Conservation (phyloP, 2,329 filamentous ascomycete genomes). For the Scytalidium lignicola region DNA sequence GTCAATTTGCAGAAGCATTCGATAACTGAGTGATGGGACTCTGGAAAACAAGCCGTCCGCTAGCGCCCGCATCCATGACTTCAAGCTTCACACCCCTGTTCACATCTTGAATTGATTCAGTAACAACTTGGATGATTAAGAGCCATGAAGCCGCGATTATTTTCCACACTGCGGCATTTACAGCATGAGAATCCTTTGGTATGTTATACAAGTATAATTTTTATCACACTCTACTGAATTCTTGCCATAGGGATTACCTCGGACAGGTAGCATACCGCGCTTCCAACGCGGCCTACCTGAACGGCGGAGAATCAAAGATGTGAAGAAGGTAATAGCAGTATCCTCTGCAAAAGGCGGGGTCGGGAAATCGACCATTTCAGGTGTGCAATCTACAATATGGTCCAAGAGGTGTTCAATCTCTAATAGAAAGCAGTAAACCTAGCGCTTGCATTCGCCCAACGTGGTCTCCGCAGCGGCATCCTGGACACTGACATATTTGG, state of each 20-base stretch:
- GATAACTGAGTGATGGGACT: no score
- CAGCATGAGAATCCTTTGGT: slow-evolving; percentile 88
- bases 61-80: slow-evolving; percentile 12
- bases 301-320: slow-evolving; percentile 73
- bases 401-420: not conserved
- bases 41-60: not conserved
- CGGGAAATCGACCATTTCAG: slow-evolving; percentile 89
- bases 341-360: slow-evolving; percentile 98
- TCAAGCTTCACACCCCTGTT: not conserved
- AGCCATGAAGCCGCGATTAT: slow-evolving; percentile 34
- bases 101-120: not conserved
- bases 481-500: slow-evolving; percentile 97
- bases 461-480: slow-evolving; percentile 78
- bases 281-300: slow-evolving; percentile 79
- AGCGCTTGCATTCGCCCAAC: slow-evolving; percentile 77
- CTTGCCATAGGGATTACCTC: slow-evolving; percentile 68
- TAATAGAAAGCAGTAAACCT: slow-evolving; percentile 60
- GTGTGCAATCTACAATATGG: slow-evolving; percentile 37
- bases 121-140: not conserved
- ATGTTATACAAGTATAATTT: slow-evolving; percentile 22
- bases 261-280: slow-evolving; percentile 67
- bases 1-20: no score
- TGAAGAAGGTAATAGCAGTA: slow-evolving; percentile 90
- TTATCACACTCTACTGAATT: not conserved
- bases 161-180: slow-evolving; percentile 50